Conservation (phyloP, 345 rosid genomes). For the Clausena lansium region DNA sequence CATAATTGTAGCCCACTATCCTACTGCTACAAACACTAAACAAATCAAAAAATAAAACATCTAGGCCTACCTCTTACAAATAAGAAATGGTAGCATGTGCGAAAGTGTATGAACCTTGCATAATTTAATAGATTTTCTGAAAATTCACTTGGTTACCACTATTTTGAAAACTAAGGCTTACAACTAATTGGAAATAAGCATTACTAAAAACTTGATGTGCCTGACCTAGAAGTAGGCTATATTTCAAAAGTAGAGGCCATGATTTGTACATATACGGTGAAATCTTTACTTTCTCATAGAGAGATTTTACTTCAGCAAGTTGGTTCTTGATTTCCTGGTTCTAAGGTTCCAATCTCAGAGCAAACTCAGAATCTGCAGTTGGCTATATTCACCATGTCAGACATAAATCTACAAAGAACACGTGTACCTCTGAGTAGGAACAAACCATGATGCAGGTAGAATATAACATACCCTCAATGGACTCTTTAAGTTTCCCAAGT, state of each 20-base stretch:
- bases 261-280: not conserved
- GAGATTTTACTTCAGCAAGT: constrained; percentile 58
- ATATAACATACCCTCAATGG: constrained; percentile 60
- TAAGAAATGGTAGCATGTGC: not conserved
- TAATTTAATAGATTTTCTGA: not conserved
- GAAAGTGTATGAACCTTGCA: not conserved
- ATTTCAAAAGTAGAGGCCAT: not conserved
- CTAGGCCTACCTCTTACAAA: not conserved
- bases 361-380: constrained; percentile 84
- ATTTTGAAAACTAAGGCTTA: not conserved
- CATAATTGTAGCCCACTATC: not conserved
- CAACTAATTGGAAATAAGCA: not conserved
- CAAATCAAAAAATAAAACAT: not conserved
- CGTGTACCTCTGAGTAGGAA: not conserved
- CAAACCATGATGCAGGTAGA: not conserved
- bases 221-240: not conserved
- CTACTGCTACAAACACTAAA: not conserved
- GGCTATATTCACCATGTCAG: constrained; percentile 24
- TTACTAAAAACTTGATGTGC: not conserved
- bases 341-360: constrained; percentile 77
- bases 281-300: constrained; percentile 61
- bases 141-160: not conserved
- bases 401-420: constrained; percentile 11
- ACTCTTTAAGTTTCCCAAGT: constrained; percentile 69
- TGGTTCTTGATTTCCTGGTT: constrained; percentile 88